These are phyloP conservation scores for Acanthamoeba sp. DNA, from an alignment of 208 protist genomes.

Conservation along the genomic window DNA sequence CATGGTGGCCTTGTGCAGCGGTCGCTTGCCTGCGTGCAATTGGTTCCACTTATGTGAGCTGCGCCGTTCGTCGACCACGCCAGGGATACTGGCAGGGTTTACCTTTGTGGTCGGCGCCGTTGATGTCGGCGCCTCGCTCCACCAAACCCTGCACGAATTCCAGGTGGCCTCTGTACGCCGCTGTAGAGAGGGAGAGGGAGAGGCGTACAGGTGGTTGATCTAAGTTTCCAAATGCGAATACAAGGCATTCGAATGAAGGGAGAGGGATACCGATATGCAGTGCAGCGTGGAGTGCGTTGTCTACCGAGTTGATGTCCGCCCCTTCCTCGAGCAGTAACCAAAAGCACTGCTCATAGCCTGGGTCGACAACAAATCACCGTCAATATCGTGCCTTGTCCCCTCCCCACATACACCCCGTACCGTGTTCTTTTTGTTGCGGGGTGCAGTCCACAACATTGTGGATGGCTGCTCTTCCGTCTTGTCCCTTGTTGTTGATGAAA, in stretches of 20 bases:
- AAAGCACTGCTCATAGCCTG: conserved; percentile 48
- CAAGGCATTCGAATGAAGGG: no score
- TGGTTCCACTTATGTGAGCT: neutral
- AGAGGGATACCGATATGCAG: neutral
- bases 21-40: neutral
- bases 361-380: neutral
- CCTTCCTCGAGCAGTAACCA: conserved; percentile 48
- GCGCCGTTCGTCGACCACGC: neutral
- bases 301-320: conserved; percentile 32
- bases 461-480: conserved; percentile 25
- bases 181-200: neutral
- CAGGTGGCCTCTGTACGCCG: conserved; percentile 4
- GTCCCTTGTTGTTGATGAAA: conserved; percentile 38
- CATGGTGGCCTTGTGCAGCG: conserved; percentile 28
- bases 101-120: conserved; percentile 35
- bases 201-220: no score
- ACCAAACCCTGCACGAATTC: conserved; percentile 53
- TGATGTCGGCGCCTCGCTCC: conserved; percentile 31
- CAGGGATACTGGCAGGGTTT: neutral
- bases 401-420: neutral
- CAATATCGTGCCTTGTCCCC: no score
- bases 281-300: neutral
- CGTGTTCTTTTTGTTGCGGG: neutral
- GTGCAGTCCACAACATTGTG: conserved; percentile 42
- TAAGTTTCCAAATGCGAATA: no score